These are phyloP conservation scores for Aristolochia californica DNA, from an alignment of 164 flowering plant genomes.

Conservation along the genomic window DNA sequence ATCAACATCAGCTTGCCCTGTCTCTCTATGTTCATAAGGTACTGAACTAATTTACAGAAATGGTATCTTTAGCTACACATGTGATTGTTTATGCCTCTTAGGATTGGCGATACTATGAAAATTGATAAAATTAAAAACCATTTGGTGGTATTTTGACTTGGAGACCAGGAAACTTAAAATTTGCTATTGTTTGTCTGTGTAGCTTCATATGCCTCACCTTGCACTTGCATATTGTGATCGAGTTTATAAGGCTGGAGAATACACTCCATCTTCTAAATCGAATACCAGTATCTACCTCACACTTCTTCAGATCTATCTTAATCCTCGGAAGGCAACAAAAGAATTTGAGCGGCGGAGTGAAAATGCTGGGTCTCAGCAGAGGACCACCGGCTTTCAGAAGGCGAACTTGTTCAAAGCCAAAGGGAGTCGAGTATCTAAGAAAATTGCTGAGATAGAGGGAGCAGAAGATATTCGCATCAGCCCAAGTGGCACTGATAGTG, in stretches of 20 bases:
- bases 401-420: constrained; percentile 31
- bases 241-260: constrained; percentile 50
- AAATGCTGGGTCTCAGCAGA: constrained; percentile 43
- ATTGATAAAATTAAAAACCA: not conserved
- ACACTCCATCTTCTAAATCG: constrained; percentile 40
- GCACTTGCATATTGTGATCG: constrained; percentile 95
- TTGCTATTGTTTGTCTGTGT: constrained; percentile 13
- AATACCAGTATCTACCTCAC: constrained; percentile 72
- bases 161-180: not conserved
- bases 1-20: constrained; percentile 95
- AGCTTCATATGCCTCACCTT: constrained; percentile 91
- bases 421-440: constrained; percentile 49
- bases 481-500: constrained; percentile 70
- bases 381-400: constrained; percentile 29
- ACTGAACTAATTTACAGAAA: constrained; percentile 3
- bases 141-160: not conserved
- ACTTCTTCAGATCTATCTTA: constrained; percentile 90
- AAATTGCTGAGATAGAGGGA: constrained; percentile 90
- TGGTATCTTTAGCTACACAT: not conserved
- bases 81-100: not conserved
- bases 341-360: constrained; percentile 64
- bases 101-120: not conserved
- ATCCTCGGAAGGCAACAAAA: constrained; percentile 72
- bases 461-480: constrained; percentile 60
- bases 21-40: constrained; percentile 96